Percentiles rank a stretch among this genome's conserved stretches.
Conservation (phyloP, 2,329 filamentous ascomycete genomes). For the Cladophialophora exuberans region DNA sequence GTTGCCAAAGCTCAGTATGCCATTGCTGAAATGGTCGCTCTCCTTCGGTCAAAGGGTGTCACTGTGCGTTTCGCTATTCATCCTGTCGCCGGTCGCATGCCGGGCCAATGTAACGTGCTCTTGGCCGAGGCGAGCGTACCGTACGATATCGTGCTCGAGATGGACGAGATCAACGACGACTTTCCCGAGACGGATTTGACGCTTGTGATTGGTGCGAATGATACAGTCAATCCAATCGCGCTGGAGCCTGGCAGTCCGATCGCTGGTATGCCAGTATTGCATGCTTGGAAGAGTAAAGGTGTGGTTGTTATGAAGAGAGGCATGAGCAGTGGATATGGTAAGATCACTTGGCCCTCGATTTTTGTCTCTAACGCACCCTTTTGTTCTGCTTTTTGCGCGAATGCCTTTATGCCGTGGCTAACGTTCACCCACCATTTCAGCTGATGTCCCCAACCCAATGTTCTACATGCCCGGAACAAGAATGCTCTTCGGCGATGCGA, state of each 20-base stretch:
- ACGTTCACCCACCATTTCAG: conserved; percentile 45
- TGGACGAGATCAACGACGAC: conserved; percentile 96
- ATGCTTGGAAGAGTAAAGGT: conserved; percentile 93
- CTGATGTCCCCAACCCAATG: conserved; percentile 91
- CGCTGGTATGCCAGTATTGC: conserved; percentile 88
- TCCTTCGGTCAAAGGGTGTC: conserved; percentile 73
- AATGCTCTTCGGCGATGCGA: conserved; percentile 92
- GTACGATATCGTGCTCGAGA: conserved; percentile 90
- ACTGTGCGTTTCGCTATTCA: conserved; percentile 89
- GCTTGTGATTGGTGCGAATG: conserved; percentile 87
- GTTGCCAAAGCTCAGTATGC: conserved; percentile 93
- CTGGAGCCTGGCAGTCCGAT: conserved; percentile 82
- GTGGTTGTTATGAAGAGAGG: conserved; percentile 92
- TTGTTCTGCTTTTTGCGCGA: no score
- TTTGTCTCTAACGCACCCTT: background rate
- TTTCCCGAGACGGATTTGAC: conserved; percentile 84
- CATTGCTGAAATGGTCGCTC: conserved; percentile 77
- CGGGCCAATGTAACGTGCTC: conserved; percentile 88
- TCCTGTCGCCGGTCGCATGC: conserved; percentile 88
- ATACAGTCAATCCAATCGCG: conserved; percentile 89
- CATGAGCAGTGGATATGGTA: conserved; percentile 84
- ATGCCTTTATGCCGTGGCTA: no score
- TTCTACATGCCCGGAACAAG: conserved; percentile 84
- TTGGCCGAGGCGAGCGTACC: conserved; percentile 85
- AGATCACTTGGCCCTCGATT: conserved; percentile 37